Percentiles rank a stretch among this genome's conserved stretches.
These are phyloP conservation scores for Dorcoceras hygrometricum DNA, from an alignment of 257 asterid species.

Conservation along the genomic window DNA sequence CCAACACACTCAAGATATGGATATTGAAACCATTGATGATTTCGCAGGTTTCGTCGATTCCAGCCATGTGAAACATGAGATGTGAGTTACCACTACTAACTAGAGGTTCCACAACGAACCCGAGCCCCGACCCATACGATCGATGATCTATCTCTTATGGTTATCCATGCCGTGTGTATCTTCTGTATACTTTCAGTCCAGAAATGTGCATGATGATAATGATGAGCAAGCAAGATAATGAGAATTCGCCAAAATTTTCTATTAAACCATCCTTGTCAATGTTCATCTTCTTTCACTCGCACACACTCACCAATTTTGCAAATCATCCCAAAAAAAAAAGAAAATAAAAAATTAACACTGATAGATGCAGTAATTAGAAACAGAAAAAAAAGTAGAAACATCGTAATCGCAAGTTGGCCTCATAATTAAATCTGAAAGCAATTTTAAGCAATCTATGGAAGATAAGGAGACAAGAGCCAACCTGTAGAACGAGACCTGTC, in stretches of 20 bases:
- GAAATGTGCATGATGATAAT: constrained; percentile 32
- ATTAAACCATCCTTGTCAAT: constrained; percentile 3
- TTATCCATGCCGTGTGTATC: constrained; percentile 20
- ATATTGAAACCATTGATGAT: constrained; percentile 19
- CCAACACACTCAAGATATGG: neutral
- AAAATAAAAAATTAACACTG: neutral
- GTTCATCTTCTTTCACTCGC: neutral
- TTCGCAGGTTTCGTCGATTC: constrained; percentile 51
- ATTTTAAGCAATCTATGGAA: constrained; percentile 20
- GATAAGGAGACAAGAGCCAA: constrained; percentile 31
- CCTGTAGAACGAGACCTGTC: constrained; percentile 33
- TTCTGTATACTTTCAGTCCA: constrained; percentile 34
- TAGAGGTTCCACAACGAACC: constrained; percentile 25
- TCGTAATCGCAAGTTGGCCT: constrained; percentile 34
- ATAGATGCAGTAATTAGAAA: neutral
- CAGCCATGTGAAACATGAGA: constrained; percentile 64
- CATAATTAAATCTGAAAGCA: constrained; percentile 23
- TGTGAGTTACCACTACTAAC: constrained; percentile 37
- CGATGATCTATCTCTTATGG: constrained; percentile 21
- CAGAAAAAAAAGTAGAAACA: constrained; percentile 17
- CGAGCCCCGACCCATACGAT: constrained; percentile 27
- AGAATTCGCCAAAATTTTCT: constrained; percentile 23
- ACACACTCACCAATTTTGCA: neutral
- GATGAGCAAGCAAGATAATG: constrained; percentile 27
- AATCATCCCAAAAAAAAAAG: neutral